Conservation (phyloP, 2,329 filamentous ascomycete species). For the Cladophialophora exuberans region DNA sequence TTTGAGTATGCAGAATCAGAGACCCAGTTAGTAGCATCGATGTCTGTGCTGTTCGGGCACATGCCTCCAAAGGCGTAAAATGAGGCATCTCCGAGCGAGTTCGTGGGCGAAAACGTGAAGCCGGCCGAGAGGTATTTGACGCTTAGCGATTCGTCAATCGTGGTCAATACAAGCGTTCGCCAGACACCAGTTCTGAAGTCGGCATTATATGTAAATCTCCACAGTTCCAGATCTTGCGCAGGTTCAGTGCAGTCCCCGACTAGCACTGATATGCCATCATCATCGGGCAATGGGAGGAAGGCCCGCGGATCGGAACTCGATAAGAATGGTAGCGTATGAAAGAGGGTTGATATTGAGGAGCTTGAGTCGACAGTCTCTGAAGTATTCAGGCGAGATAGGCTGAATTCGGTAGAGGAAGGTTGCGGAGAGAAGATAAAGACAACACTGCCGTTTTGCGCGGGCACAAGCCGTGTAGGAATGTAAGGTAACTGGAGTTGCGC, state of each 20-base stretch:
- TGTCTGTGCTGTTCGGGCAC: slow-evolving; percentile 60
- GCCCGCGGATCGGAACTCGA: slow-evolving; percentile 53
- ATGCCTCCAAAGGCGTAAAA: slow-evolving; percentile 87
- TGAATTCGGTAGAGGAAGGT: slow-evolving; percentile 48
- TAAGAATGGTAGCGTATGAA: slow-evolving; percentile 65
- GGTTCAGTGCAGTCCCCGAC: slow-evolving; percentile 70
- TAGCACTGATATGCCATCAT: slow-evolving; percentile 73
- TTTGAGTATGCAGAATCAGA: slow-evolving; percentile 76
- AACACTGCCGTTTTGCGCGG: slow-evolving; percentile 56
- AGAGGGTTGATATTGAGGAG: slow-evolving; percentile 43
- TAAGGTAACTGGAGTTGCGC: slow-evolving; percentile 69
- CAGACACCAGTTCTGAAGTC: slow-evolving; percentile 58
- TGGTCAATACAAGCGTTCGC: slow-evolving; percentile 47
- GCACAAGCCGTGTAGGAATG: slow-evolving; percentile 72
- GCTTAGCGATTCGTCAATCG: slow-evolving; percentile 43
- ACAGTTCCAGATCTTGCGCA: slow-evolving; percentile 60
- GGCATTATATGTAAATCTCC: slow-evolving; percentile 63
- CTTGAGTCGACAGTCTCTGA: slow-evolving; percentile 59
- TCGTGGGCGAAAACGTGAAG: slow-evolving; percentile 69
- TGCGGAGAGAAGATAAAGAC: slow-evolving; percentile 72
- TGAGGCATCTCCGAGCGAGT: slow-evolving; percentile 55
- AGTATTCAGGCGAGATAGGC: slow-evolving; percentile 69
- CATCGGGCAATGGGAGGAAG: slow-evolving; percentile 64
- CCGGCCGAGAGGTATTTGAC: slow-evolving; percentile 63
- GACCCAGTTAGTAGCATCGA: slow-evolving; percentile 61